Base-by-base conservation (phyloP, 495 filamentous ascomycete species). In the Penicillium mononematosum region DNA sequence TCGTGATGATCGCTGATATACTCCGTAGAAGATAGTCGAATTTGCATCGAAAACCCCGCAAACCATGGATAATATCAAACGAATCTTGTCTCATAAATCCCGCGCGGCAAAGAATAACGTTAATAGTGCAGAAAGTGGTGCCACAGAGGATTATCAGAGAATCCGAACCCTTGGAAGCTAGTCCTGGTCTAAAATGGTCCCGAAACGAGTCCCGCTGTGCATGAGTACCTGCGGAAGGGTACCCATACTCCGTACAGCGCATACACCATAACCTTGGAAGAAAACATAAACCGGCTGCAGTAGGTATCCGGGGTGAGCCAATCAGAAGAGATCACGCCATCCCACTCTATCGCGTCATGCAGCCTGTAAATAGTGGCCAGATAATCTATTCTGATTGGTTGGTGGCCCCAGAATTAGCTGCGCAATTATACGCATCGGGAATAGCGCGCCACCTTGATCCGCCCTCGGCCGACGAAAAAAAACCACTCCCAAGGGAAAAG, bases 321-420 rank as follows among this genome's bases (percentile, higher is more conserved):
- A 72, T 69, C 52, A 70, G 58, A 58, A 50, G 14, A 25, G 32
- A 72, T 70, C 65, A 74, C 69, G 62, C 70, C 67, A 68, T 65
- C 59, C 52, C 45, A 52, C 55, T 63, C 36, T 59, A 68, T 74
- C 65, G 68, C 73, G 70, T 76, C 70, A 76, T 73, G 71, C 68
- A 71, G 29, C 48, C 59, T 66, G 65, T 55, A 65, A 66, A 70
- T 74, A 73, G 71, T 72, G 65, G 65, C 55, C 47, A 31, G 51
- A 60, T 43, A 48, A 38, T 31, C 22, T 31, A n/a, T 38, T 14
- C 32, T 73, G 54, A 72, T 74, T 73, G 68, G 71, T 16, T 11
- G 20, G 29, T 58, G 32, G 41, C 49, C 66, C 59, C 61, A 59
- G 50, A 61, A 61, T 68, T 59, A 58, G 50, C 66, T 69, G 71